Base-by-base conservation (phyloP, 2,329 filamentous ascomycete genomes). In the Fusarium sp. region DNA sequence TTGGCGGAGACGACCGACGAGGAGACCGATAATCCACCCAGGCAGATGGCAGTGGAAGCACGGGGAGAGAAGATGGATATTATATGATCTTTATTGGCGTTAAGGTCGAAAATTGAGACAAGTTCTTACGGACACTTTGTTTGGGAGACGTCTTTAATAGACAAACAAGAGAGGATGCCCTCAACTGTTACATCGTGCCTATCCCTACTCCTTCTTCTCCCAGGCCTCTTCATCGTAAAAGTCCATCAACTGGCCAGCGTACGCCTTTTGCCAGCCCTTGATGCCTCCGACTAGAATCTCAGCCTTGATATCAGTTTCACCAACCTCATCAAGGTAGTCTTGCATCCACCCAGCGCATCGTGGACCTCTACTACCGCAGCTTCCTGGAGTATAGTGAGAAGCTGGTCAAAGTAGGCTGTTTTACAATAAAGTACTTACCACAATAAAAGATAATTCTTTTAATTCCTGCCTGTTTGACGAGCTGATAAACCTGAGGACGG, bases 1-100 rank as follows among this genome's bases (percentile, higher is more conserved):
- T 92, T 72, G 88, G 87, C 67, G 87, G 88, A 62, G 86, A 88
- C 75, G 86, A 90, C 69, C 80, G 80, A 72, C 79, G 78, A 72
- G 75, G 78, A 74, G 75, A 79, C 60, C 57, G 68, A 69, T 69
- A 46, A 57, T 55, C 16, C n/a, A 10, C 3, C 74, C 74, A 11
- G 30, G 12, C 33, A 15, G 31, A 28, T 30, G 15, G n/a, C 15
- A 18, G 33, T 26, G 51, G 49, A 51, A 62, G 62, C 23, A 59
- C n/a, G 42, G 44, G 45, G 57, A 52, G 55, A 55, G 45, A 65
- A 18, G 31, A 64, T 53, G 59, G 61, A 61, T 70, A 70, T 63
- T 69, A 56, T 69, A 62, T 61, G 67, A 71, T 73, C 54, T 57
- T 73, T 75, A 59, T 70, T 74, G 78, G 78, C 78, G 78, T 80